Evolutionary conservation across 768 basidiomycete genomes (phyloP), one percentile per base, ranked within the genome.

Genomic region (Panellus pusillus): DNA sequence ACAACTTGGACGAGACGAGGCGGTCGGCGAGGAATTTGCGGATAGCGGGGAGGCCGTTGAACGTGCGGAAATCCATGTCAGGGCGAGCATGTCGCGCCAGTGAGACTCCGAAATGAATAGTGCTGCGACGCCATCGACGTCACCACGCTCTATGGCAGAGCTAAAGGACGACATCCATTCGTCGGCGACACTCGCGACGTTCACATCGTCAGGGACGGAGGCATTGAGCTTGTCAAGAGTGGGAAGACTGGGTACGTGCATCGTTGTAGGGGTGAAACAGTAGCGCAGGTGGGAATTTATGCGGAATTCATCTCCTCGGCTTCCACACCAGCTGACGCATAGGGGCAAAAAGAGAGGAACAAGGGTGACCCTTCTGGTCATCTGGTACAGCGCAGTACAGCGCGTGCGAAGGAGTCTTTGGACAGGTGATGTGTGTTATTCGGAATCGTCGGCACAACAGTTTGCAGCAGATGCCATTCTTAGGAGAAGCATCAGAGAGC

Each of bases 11-110:
- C 3, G 31, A 17, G 6, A 35, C 50, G n/a, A 86, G 70, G 24
- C 81, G 76, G 44, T 79, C 79, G 6, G 56, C n/a, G 35, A 83
- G 74, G 63, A 84, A 78, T 20, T 64, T 61, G 4, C 51, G 63
- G 37, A 86, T 78, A 8, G 66, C 63, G 1, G 61, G 18, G 35
- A 60, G 66, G 12, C 79, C 74, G 57, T 77, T 72, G 61, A 86
- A 79, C 8, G 82, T 80, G 36, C 83, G 78, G 44, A 84, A 78
- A 53, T 82, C 75, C 82, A 86, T 15, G 84, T 85, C 49, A 86
- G 71, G 0, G 80, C 74, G n/a, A 84, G 74, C 47, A 79, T 70
- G 57, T 86, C 84, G 12, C 83, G 69, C 85, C 84, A 86, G 53
- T 78, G 79, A 5, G 72, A 72, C 47, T 73, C 74, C 1, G 65